A percentile compares a stretch with the other conserved stretches of the same genome.
phyloP scores from a whole-genome alignment of 306 rosid genomes.

The Prunus dulcis region DNA sequence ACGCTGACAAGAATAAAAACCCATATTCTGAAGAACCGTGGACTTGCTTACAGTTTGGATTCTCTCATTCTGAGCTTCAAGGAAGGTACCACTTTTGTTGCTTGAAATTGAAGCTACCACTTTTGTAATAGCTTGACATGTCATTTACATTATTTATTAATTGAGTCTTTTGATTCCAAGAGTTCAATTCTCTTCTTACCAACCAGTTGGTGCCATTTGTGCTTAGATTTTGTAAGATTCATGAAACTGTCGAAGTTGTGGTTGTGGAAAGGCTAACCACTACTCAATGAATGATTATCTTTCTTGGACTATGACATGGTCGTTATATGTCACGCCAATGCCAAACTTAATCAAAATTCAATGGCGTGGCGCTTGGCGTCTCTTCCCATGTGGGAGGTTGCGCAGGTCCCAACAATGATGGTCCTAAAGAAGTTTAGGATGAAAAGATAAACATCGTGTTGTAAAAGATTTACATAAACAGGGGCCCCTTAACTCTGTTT shows the following conservation, averaged over 20 bases:
- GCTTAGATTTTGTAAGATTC: not conserved
- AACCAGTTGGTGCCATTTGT: constrained; percentile 5
- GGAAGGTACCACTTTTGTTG: not conserved
- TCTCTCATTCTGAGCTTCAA: constrained; percentile 17
- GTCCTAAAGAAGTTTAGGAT: too few species aligned
- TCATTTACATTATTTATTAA: not conserved
- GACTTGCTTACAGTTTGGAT: not conserved
- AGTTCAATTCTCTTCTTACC: constrained; percentile 1
- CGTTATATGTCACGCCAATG: constrained; percentile 19
- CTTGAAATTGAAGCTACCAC: constrained; percentile 22
- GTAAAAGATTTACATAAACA: too few species aligned
- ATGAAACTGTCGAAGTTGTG: not conserved
- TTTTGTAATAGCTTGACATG: not conserved
- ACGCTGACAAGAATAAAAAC: not conserved
- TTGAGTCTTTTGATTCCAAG: not conserved
- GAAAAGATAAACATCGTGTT: too few species aligned
- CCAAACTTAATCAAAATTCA: not conserved
- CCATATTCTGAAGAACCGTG: not conserved
- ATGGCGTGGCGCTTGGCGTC: not conserved
- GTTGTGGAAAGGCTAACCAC: not conserved
- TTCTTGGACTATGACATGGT: not conserved
- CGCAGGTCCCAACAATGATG: not conserved
- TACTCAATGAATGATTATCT: not conserved
- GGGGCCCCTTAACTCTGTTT: too few species aligned
- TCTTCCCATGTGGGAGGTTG: not conserved